These are phyloP conservation scores for Vitis rotundifolia DNA, from an alignment of 164 flowering plant genomes.

Conservation along the genomic window DNA sequence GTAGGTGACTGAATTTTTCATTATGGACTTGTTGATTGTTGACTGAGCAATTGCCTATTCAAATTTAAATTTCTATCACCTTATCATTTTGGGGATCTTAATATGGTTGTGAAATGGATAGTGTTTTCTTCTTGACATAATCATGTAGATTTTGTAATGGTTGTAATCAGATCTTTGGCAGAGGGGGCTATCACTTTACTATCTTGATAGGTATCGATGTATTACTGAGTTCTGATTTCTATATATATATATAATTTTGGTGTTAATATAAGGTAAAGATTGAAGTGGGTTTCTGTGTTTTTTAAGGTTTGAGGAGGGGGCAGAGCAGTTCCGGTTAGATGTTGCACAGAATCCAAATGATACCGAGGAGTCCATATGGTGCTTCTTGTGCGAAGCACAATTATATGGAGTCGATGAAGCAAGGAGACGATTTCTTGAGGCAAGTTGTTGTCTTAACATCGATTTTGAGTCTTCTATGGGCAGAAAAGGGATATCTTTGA, in stretches of 20 bases:
- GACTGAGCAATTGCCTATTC: too few species aligned
- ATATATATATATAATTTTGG: background rate
- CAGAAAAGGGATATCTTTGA: too few species aligned
- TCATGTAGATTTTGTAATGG: background rate
- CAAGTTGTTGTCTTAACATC: conserved; percentile 9
- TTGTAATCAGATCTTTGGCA: conserved; percentile 86
- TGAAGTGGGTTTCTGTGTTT: conserved; percentile 4
- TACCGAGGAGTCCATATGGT: conserved; percentile 98
- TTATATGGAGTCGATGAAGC: conserved; percentile 82
- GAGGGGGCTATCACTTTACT: conserved; percentile 90
- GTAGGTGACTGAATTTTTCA: conserved; percentile 40
- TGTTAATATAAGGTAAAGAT: background rate
- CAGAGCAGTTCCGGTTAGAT: conserved; percentile 93
- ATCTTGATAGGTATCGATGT: conserved; percentile 74
- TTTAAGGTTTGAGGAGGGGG: conserved; percentile 86
- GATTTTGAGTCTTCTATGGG: too few species aligned
- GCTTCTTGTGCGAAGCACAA: conserved; percentile 93
- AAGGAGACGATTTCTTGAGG: conserved; percentile 75
- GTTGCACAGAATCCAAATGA: conserved; percentile 96
- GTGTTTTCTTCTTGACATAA: background rate
- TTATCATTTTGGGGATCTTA: background rate
- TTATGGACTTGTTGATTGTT: background rate
- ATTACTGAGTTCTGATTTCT: background rate
- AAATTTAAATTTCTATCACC: background rate
- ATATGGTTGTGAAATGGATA: background rate